These are phyloP conservation scores for Termitomyces bulborhizus DNA, from an alignment of 768 basidiomycete genomes.

Conservation along the genomic window DNA sequence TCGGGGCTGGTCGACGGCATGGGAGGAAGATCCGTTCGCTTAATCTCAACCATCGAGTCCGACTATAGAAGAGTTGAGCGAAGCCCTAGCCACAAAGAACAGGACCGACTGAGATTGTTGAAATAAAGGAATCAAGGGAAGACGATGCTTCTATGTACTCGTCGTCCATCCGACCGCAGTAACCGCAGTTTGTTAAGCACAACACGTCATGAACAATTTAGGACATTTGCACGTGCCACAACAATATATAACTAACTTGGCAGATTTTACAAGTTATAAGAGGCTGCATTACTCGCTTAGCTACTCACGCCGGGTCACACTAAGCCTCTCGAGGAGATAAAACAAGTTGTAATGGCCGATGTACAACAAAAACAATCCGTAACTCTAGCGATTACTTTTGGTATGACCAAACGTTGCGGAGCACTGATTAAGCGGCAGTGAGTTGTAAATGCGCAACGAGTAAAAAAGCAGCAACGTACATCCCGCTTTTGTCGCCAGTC, in stretches of 20 bases:
- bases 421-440: slow-evolving; percentile 46
- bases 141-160: slow-evolving; percentile 19
- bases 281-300: not conserved
- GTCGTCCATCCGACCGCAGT: slow-evolving; percentile 15
- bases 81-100: not conserved
- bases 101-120: slow-evolving; percentile 39
- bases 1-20: slow-evolving; percentile 22
- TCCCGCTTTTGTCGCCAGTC: slow-evolving; percentile 91
- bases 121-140: slow-evolving; percentile 39
- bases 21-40: slow-evolving; percentile 28
- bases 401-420: slow-evolving; percentile 95
- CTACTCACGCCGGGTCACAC: not conserved
- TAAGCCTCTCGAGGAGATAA: not conserved
- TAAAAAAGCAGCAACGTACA: slow-evolving; percentile 49
- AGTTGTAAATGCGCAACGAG: not conserved
- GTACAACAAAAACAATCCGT: slow-evolving; percentile 8
- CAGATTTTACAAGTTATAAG: not conserved
- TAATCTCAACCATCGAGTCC: slow-evolving; percentile 76
- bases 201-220: slow-evolving; percentile 7
- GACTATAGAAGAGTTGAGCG: slow-evolving; percentile 23
- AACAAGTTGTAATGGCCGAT: slow-evolving; percentile 9
- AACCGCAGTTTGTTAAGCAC: slow-evolving; percentile 6
- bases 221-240: slow-evolving; percentile 3
- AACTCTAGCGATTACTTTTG: slow-evolving; percentile 61
- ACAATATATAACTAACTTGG: not conserved